phyloP scores from a whole-genome alignment of 352 stramenopile species.

The Pythium aphanidermatum region DNA sequence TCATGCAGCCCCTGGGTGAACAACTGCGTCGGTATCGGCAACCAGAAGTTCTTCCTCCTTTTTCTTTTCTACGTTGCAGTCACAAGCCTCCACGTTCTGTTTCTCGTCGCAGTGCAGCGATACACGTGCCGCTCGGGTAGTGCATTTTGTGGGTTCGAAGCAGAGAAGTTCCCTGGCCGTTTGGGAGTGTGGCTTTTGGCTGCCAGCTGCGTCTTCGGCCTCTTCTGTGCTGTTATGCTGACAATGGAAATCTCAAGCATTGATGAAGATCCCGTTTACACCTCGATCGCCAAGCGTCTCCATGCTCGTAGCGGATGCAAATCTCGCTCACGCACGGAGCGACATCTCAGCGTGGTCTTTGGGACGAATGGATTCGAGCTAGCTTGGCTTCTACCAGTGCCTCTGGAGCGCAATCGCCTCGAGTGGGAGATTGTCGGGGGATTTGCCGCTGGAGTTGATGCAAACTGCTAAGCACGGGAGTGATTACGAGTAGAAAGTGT shows the following conservation, averaged over 20 bases:
- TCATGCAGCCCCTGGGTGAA: conserved; percentile 74
- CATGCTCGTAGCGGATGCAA: conserved; percentile 49
- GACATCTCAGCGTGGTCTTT: conserved; percentile 71
- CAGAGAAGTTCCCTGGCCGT: conserved; percentile 46
- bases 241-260: conserved; percentile 78
- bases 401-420: conserved; percentile 32
- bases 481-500: no score
- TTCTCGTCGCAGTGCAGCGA: conserved; percentile 50
- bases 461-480: no score
- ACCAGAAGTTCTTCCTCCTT: conserved; percentile 77
- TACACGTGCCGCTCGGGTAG: conserved; percentile 32
- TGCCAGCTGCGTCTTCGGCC: conserved; percentile 57
- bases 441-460: not conserved
- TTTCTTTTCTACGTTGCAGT: conserved; percentile 70
- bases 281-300: conserved; percentile 43
- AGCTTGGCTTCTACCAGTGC: conserved; percentile 58
- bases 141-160: conserved; percentile 52
- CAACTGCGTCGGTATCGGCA: conserved; percentile 81
- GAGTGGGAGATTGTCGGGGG: conserved; percentile 49
- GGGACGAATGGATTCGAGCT: conserved; percentile 58
- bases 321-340: conserved; percentile 51
- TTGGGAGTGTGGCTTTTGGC: conserved; percentile 63
- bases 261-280: conserved; percentile 38
- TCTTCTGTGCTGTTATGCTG: conserved; percentile 76
- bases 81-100: conserved; percentile 45